Percentiles rank a stretch among this genome's conserved stretches.
phyloP scores from a whole-genome alignment of 31 red algal species.

The Porphyra umbilicalis region DNA sequence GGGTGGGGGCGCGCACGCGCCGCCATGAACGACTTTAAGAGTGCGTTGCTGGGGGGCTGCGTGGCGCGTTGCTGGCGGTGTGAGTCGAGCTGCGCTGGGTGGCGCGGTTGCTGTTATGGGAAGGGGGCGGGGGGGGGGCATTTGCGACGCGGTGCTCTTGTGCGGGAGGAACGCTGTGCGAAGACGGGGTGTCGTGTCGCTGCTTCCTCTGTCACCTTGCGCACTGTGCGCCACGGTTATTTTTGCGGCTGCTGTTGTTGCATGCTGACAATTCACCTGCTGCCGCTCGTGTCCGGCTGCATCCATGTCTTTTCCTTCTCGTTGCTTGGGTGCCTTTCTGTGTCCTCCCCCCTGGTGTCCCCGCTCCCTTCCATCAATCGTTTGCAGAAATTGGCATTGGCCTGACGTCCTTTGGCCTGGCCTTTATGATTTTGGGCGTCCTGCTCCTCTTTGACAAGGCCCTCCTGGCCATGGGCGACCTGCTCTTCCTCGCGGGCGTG shows the following conservation, averaged over 20 bases:
- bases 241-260: not conserved
- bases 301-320: not conserved
- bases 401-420: conserved; percentile 77
- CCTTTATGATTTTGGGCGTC: conserved; percentile 75
- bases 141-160: not conserved
- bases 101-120: not conserved
- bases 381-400: conserved; percentile 76
- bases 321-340: not conserved
- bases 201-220: not conserved
- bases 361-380: no score
- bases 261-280: no score
- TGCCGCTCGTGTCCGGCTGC: not conserved
- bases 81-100: not conserved
- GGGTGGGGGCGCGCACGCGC: no score
- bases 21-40: not conserved
- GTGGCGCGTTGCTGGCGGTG: not conserved
- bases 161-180: not conserved
- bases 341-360: no score
- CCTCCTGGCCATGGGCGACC: conserved; percentile 84
- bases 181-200: not conserved
- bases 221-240: not conserved
- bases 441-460: conserved; percentile 84
- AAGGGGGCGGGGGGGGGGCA: not conserved
- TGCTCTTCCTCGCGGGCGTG: conserved; percentile 83
- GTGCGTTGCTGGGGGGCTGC: not conserved